Conservation (phyloP, 257 asterid species). For the Agastache rugosa region DNA sequence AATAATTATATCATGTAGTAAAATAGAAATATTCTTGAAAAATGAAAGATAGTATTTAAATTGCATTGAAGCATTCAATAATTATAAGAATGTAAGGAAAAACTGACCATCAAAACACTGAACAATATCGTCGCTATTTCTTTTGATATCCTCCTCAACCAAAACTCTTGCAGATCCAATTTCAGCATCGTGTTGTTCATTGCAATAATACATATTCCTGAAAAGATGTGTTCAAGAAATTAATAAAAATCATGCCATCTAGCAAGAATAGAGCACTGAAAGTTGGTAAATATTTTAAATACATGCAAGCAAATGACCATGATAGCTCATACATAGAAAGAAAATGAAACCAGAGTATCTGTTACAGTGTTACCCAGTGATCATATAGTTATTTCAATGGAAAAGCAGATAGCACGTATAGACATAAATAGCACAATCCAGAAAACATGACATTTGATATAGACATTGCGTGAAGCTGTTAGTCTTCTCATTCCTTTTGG, state of each 20-base stretch:
- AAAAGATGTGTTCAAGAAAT: conserved; percentile 28
- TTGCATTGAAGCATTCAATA: not conserved
- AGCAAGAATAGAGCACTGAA: not conserved
- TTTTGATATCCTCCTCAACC: conserved; percentile 63
- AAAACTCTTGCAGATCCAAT: conserved; percentile 60
- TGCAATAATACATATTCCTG: conserved; percentile 60
- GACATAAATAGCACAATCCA: not conserved
- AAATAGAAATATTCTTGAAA: not conserved
- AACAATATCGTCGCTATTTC: conserved; percentile 54
- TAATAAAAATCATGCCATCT: not conserved
- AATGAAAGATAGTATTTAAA: not conserved
- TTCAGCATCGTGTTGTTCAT: conserved; percentile 70
- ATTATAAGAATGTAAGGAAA: conserved; percentile 12
- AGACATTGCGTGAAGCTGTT: not conserved
- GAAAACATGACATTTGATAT: not conserved
- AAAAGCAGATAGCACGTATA: not conserved
- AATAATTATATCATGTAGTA: too few species aligned
- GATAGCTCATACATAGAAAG: not conserved
- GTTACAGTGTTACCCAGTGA: not conserved
- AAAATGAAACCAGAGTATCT: not conserved
- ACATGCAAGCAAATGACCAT: not conserved
- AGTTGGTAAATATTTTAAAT: not conserved
- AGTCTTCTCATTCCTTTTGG: not conserved
- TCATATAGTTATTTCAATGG: not conserved
- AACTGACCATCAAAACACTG: conserved; percentile 59